Conservation (phyloP, 805 yeast genomes). For the Ogataea ganodermae region DNA sequence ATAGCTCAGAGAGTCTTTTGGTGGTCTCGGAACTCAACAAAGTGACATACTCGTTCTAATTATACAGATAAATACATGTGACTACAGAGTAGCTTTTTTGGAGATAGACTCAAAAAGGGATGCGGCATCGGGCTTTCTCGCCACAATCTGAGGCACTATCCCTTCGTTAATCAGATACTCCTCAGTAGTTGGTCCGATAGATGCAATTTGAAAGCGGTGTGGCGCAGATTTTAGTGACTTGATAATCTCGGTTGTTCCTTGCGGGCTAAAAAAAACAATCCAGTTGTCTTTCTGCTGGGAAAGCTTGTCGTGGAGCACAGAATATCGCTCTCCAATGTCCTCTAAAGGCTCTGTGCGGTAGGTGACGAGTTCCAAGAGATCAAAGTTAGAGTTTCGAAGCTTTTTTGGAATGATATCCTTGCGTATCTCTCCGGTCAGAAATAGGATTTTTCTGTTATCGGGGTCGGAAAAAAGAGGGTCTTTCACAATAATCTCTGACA, state of each 20-base stretch:
- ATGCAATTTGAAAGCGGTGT: slow-evolving; percentile 53
- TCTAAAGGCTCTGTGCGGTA: slow-evolving; percentile 63
- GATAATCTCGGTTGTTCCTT: slow-evolving; percentile 72
- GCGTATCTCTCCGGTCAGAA: slow-evolving; percentile 84
- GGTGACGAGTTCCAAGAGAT: slow-evolving; percentile 60
- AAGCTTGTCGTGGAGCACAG: slow-evolving; percentile 32
- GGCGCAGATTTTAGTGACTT: slow-evolving; percentile 32
- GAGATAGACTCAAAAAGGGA: slow-evolving; percentile 49
- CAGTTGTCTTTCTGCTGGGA: slow-evolving; percentile 43
- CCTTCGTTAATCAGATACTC: slow-evolving; percentile 54
- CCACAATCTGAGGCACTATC: slow-evolving; percentile 60
- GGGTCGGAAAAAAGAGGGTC: slow-evolving; percentile 30
- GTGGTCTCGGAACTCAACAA: slow-evolving; percentile 71
- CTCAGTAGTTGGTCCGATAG: slow-evolving; percentile 93
- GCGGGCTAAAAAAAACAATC: slow-evolving; percentile 90
- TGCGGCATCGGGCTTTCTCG: slow-evolving; percentile 70
- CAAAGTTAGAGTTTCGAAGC: slow-evolving; percentile 44
- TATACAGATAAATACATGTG: slow-evolving; percentile 1
- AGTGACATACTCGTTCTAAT: slow-evolving; percentile 59
- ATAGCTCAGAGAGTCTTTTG: slow-evolving; percentile 66
- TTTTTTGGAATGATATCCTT: slow-evolving; percentile 77
- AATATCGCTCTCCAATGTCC: slow-evolving; percentile 41
- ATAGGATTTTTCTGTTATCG: slow-evolving; percentile 46
- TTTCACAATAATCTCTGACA: slow-evolving; percentile 62
- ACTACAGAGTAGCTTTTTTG: neutral